phyloP scores from a whole-genome alignment of 768 basidiomycete genomes.

The Imleria badia region DNA sequence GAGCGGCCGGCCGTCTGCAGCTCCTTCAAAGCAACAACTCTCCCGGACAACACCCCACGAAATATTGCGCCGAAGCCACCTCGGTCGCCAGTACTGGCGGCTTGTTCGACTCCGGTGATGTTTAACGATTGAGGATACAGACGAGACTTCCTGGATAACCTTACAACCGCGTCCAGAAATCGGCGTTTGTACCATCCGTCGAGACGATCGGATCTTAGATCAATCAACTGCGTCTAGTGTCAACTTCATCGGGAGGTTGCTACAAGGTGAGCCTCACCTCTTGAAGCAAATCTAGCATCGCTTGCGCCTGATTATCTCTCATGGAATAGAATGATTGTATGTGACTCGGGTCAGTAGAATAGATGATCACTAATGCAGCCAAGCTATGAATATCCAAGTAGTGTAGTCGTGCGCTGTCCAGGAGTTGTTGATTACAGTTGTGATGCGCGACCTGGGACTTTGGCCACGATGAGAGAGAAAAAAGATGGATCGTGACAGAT shows the following conservation, averaged over 20 bases:
- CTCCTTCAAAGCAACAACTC: slow-evolving; percentile 33
- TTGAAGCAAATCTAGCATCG: slow-evolving; percentile 28
- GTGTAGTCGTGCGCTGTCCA: slow-evolving; percentile 13
- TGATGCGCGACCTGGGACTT: slow-evolving; percentile 20
- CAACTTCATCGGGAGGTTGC: not conserved
- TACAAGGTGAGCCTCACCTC: slow-evolving; percentile 5
- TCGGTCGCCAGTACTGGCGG: slow-evolving; percentile 10
- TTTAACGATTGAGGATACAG: slow-evolving; percentile 28
- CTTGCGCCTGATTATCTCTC: slow-evolving; percentile 23
- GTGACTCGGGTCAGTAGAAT: slow-evolving; percentile 16
- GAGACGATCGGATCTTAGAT: slow-evolving; percentile 20
- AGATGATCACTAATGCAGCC: slow-evolving; percentile 23
- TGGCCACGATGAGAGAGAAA: not conserved
- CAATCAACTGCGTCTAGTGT: slow-evolving; percentile 21
- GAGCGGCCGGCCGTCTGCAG: slow-evolving; percentile 21
- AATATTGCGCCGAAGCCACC: slow-evolving; percentile 37
- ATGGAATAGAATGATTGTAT: slow-evolving; percentile 22
- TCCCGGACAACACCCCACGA: slow-evolving; percentile 26
- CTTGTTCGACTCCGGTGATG: slow-evolving; percentile 17
- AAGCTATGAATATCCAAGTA: slow-evolving; percentile 24
- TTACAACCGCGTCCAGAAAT: slow-evolving; percentile 29
- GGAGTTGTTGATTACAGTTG: slow-evolving; percentile 19
- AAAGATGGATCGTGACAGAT: not conserved
- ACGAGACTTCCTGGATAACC: slow-evolving; percentile 30
- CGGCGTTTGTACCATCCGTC: slow-evolving; percentile 28